Percentiles rank a stretch among this genome's conserved stretches.
Evolutionary conservation across 129 eudicot species (phyloP).

Genomic region (Artemisia annua): DNA sequence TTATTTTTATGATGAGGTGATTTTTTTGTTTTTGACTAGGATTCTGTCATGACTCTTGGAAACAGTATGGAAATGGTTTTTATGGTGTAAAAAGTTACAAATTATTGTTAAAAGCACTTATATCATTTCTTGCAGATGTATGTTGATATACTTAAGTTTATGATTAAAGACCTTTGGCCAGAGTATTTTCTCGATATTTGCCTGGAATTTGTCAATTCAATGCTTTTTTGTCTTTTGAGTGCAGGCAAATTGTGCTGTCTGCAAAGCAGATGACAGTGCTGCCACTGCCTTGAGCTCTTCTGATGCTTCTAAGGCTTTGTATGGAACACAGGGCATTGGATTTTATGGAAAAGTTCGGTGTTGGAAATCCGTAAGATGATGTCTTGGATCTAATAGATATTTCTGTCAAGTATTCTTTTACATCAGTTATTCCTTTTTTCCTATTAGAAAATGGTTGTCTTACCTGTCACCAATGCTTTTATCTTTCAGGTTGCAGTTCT

Average conservation of each 20-base stretch:
- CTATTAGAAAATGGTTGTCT: background rate
- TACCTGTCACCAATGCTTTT: slow-evolving; percentile 4
- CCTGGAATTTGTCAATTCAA: slow-evolving; percentile 5
- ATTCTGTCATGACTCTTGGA: too few species aligned
- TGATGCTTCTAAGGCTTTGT: slow-evolving; percentile 76
- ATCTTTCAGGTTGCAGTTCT: slow-evolving; percentile 80
- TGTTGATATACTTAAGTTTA: too few species aligned
- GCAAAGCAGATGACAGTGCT: slow-evolving; percentile 94
- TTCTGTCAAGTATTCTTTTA: background rate
- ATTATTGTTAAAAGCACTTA: background rate
- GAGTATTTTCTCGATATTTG: slow-evolving; percentile 1
- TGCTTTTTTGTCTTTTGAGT: slow-evolving; percentile 25
- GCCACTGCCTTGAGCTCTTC: slow-evolving; percentile 81
- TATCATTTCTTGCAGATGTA: background rate
- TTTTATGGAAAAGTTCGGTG: slow-evolving; percentile 88
- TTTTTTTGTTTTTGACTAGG: too few species aligned
- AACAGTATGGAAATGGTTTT: too few species aligned
- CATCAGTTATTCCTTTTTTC: slow-evolving; percentile 6
- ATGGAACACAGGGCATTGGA: slow-evolving; percentile 88
- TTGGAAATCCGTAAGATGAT: slow-evolving; percentile 92
- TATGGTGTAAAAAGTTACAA: too few species aligned
- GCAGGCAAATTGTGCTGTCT: slow-evolving; percentile 94
- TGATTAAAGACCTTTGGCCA: background rate
- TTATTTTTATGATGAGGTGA: slow-evolving; percentile 1
- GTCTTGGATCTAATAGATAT: background rate